phyloP scores from a whole-genome alignment of 495 filamentous ascomycete species.

The Polyplosphaeria fusca region DNA sequence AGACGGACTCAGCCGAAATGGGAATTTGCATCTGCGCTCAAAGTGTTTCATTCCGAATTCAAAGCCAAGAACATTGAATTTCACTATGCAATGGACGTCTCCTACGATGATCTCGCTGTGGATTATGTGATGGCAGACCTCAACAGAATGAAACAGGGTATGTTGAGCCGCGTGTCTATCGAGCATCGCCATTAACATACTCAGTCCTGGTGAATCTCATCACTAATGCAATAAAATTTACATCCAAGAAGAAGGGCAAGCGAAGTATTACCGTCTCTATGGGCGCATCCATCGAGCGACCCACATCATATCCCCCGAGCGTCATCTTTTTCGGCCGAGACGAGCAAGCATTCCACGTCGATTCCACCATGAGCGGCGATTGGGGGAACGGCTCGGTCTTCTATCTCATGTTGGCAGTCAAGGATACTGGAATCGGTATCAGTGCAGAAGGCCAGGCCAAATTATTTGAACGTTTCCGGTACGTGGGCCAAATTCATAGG shows the following conservation, averaged over 20 bases:
- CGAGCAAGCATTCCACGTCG: conserved; percentile 27
- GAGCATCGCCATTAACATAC: not conserved
- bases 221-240: conserved; percentile 44
- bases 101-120: conserved; percentile 32
- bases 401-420: conserved; percentile 42
- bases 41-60: conserved; percentile 42
- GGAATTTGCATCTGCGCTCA: conserved; percentile 33
- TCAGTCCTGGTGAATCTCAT: conserved; percentile 41
- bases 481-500: not conserved
- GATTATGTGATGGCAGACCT: conserved; percentile 39
- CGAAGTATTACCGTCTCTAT: conserved; percentile 34
- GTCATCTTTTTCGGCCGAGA: conserved; percentile 38
- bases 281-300: conserved; percentile 33
- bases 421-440: conserved; percentile 43
- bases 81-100: conserved; percentile 35
- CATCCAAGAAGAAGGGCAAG: conserved; percentile 32
- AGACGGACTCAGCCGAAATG: conserved; percentile 32
- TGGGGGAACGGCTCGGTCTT: conserved; percentile 38
- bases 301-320: conserved; percentile 37
- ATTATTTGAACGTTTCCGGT: conserved; percentile 40
- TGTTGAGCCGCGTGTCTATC: not conserved
- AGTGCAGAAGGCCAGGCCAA: conserved; percentile 33
- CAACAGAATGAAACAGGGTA: conserved; percentile 37
- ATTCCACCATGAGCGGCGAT: conserved; percentile 34
- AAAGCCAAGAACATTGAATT: conserved; percentile 37